Percentiles rank a stretch among this genome's conserved stretches.
These are phyloP conservation scores for Cucumis sativus DNA, from an alignment of 306 rosid genomes.

Conservation along the genomic window DNA sequence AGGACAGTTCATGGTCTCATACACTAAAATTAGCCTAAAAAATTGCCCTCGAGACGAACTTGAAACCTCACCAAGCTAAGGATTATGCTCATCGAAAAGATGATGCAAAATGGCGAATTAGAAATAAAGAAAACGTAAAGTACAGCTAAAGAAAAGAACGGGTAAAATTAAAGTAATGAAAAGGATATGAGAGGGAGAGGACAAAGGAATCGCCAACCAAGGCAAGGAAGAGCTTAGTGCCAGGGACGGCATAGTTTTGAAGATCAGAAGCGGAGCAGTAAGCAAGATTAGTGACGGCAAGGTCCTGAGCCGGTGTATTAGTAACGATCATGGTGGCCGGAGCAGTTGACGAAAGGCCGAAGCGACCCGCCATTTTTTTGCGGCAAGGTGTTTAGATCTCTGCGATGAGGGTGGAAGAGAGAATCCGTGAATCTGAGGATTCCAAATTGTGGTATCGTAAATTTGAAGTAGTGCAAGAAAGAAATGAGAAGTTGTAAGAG, in stretches of 20 bases:
- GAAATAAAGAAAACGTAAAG: neutral
- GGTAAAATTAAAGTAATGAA: neutral
- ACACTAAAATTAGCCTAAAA: neutral
- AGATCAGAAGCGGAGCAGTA: constrained; percentile 67
- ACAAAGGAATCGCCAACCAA: constrained; percentile 48
- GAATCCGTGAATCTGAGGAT: neutral
- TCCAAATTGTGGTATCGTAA: neutral
- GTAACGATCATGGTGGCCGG: constrained; percentile 46
- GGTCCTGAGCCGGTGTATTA: constrained; percentile 55
- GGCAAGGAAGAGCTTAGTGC: constrained; percentile 39
- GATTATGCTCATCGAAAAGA: neutral
- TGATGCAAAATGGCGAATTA: neutral
- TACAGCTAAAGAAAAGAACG: neutral
- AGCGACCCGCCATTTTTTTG: constrained; percentile 46
- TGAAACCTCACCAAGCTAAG: neutral
- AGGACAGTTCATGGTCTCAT: neutral
- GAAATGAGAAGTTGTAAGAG: neutral
- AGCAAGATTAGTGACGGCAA: constrained; percentile 60
- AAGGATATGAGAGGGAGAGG: constrained; percentile 76
- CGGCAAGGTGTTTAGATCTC: neutral
- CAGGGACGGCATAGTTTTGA: constrained; percentile 50
- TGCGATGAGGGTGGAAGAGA: neutral
- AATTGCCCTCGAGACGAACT: neutral
- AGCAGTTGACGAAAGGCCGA: constrained; percentile 30
- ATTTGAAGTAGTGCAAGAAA: neutral